phyloP scores from a whole-genome alignment of 163 green algal species.

The Volvox carteri region DNA sequence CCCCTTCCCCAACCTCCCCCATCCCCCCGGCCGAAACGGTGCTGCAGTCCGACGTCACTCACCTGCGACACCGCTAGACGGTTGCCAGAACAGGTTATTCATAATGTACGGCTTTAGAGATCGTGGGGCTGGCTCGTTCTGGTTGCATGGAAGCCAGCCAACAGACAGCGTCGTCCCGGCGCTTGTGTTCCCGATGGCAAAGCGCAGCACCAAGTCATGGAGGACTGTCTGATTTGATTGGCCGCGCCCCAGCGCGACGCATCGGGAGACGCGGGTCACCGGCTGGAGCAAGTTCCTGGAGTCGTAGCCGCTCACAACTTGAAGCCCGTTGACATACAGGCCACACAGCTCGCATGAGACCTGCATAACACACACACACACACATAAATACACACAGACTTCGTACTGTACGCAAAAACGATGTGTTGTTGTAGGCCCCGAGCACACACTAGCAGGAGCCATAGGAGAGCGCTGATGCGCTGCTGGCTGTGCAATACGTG shows the following conservation, averaged over 20 bases:
- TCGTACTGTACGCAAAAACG: no score
- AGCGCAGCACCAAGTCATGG: constrained; percentile 22
- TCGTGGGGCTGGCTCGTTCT: neutral
- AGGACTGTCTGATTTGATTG: no score
- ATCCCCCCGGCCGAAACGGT: no score
- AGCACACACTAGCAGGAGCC: no score
- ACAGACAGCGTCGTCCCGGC: neutral
- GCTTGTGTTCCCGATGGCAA: neutral
- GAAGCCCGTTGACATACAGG: constrained; percentile 30
- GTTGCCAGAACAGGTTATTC: constrained; percentile 40
- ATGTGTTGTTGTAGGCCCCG: no score
- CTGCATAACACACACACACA: constrained; percentile 13
- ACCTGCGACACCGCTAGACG: constrained; percentile 18
- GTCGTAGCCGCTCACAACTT: constrained; percentile 9
- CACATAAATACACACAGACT: no score
- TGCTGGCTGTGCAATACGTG: no score
- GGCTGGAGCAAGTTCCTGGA: no score
- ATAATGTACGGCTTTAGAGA: neutral
- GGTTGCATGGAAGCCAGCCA: constrained; percentile 33
- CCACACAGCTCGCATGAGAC: constrained; percentile 9
- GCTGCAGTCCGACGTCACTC: neutral
- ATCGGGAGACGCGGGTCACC: neutral
- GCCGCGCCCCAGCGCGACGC: neutral
- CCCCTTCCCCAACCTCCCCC: no score
- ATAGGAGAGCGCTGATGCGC: no score